These are phyloP conservation scores for Globomyces pollinis-pini DNA, from an alignment of 192 early-diverging fungal species.

Conservation along the genomic window DNA sequence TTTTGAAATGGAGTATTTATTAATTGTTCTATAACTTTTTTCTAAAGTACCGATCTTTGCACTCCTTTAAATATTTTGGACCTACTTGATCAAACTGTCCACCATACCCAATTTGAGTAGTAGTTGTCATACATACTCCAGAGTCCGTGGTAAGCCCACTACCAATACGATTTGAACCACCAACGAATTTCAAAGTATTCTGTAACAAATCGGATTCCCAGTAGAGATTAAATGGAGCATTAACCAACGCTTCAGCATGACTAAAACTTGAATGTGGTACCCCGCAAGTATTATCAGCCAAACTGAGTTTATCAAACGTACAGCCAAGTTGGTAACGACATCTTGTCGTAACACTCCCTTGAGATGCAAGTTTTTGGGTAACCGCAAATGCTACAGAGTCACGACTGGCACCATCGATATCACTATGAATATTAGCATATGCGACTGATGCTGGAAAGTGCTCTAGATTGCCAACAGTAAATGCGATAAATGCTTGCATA, in stretches of 20 bases:
- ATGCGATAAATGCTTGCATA: background rate
- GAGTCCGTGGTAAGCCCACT: background rate
- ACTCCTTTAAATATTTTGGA: constrained; percentile 7
- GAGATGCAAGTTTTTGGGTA: background rate
- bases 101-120: background rate
- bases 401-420: constrained; percentile 1
- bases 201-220: background rate
- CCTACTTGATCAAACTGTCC: constrained; percentile 3
- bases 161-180: background rate
- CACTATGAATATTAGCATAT: constrained; percentile 10
- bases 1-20: no score
- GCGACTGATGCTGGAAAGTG: background rate
- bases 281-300: background rate
- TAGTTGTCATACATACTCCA: background rate
- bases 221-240: background rate
- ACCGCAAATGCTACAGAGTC: constrained; percentile 1
- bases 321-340: background rate
- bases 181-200: constrained; percentile 3
- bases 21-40: no score
- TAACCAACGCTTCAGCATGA: constrained; percentile 1
- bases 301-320: background rate
- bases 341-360: background rate
- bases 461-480: background rate
- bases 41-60: no score
- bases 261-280: constrained; percentile 3